Evolutionary conservation across 2,329 filamentous ascomycete species (phyloP).

Genomic region (Neocucurbitaria cava): DNA sequence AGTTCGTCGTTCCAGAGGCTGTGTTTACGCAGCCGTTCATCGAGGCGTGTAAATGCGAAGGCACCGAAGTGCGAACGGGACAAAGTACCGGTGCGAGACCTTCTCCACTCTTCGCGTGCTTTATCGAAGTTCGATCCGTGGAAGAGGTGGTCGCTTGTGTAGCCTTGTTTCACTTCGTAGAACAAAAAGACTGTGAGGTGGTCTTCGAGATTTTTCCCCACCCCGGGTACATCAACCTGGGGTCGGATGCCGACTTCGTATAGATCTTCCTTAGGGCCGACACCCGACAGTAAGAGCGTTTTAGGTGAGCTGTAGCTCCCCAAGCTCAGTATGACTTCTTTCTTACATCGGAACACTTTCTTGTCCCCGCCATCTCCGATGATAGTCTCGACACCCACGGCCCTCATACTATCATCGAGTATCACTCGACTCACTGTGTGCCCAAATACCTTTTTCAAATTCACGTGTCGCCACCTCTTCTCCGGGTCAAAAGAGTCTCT

Average conservation of each 20-base stretch:
- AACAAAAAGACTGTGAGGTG: slow-evolving; percentile 1
- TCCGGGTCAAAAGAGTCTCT: background rate
- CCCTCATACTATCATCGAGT: background rate
- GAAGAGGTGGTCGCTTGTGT: background rate
- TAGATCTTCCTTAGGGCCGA: slow-evolving; percentile 62
- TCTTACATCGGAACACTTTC: background rate
- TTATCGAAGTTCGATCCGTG: background rate
- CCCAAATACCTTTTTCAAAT: background rate
- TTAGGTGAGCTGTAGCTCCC: slow-evolving; percentile 33
- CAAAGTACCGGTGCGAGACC: background rate
- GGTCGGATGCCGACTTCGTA: slow-evolving; percentile 58
- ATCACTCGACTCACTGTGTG: background rate
- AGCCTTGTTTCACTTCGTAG: background rate
- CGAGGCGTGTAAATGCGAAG: background rate
- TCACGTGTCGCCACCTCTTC: background rate
- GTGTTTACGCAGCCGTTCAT: background rate
- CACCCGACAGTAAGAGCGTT: slow-evolving; percentile 66
- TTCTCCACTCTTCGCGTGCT: background rate
- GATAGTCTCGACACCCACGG: background rate
- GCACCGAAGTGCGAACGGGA: background rate
- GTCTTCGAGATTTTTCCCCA: slow-evolving; percentile 6
- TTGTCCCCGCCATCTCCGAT: background rate
- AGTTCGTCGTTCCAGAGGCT: background rate
- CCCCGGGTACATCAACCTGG: slow-evolving; percentile 63
- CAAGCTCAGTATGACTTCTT: background rate